A percentile compares a stretch with the other conserved stretches of the same genome.
phyloP scores from a whole-genome alignment of 176 grass and related monocot species.

The Secale cereale region DNA sequence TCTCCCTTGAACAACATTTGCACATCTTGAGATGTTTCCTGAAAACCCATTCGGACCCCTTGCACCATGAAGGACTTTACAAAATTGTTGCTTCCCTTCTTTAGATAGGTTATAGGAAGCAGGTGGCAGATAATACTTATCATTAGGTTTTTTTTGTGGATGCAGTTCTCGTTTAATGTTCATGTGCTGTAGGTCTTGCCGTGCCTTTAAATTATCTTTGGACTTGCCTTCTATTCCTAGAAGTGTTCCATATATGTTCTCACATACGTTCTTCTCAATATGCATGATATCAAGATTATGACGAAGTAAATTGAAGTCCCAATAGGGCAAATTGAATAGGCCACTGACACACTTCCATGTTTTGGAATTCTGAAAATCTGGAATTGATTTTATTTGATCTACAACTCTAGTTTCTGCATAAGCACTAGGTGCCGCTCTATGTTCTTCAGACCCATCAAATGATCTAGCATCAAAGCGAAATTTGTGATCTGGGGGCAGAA shows the following conservation, averaged over 20 bases:
- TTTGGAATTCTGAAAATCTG: not conserved
- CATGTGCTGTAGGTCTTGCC: not conserved
- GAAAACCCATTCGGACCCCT: not conserved
- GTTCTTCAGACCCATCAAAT: too few species aligned
- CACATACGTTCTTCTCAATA: too few species aligned
- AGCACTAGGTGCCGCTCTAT: too few species aligned
- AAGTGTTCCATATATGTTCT: not conserved
- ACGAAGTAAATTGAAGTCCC: not conserved
- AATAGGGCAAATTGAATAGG: not conserved
- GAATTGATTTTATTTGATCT: not conserved
- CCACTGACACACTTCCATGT: not conserved
- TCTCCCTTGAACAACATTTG: not conserved
- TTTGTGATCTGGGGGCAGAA: too few species aligned
- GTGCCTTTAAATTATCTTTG: not conserved
- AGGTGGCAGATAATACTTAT: conserved; percentile 14
- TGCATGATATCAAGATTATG: too few species aligned
- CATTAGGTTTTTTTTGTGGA: not conserved
- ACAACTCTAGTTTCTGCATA: not conserved
- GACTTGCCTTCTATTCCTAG: not conserved
- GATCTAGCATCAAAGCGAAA: too few species aligned
- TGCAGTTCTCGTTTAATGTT: conserved; percentile 5
- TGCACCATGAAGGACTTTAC: not conserved
- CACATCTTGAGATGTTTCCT: not conserved
- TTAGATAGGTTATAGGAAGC: not conserved
- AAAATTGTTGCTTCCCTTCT: too few species aligned